Conservation (phyloP, 352 stramenopile genomes). For the Phytophthora vignae region DNA sequence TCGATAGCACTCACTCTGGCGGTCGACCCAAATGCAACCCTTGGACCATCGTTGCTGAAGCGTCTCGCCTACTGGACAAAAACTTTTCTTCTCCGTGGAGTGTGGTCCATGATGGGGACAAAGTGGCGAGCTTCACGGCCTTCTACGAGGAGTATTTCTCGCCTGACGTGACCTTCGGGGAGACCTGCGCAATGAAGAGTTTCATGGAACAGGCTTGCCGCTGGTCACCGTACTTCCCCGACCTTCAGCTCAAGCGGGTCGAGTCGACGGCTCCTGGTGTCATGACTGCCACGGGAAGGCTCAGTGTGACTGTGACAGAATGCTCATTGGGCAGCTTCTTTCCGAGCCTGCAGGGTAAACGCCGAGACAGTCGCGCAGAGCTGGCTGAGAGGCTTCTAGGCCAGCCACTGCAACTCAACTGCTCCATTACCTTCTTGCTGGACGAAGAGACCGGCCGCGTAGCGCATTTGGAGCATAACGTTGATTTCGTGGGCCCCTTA, state of each 20-base stretch:
- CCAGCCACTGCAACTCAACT: background rate
- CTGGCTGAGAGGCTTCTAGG: too few relatives aligned
- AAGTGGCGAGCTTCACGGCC: background rate
- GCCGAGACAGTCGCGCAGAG: background rate
- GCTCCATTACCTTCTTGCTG: background rate
- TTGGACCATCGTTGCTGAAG: constrained; percentile 14
- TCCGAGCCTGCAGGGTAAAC: background rate
- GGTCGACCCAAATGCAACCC: constrained; percentile 6
- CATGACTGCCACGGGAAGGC: constrained; percentile 20
- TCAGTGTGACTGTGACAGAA: constrained; percentile 35
- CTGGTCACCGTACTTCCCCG: constrained; percentile 27
- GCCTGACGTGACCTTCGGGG: constrained; percentile 21
- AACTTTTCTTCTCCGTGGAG: constrained; percentile 17
- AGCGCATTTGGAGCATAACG: background rate
- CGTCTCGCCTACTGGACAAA: constrained; percentile 18
- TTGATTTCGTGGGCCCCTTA: background rate
- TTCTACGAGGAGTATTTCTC: constrained; percentile 20
- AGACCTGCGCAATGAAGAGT: constrained; percentile 6
- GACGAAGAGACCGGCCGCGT: background rate
- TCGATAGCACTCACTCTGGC: background rate
- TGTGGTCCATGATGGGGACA: background rate
- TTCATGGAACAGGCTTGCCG: constrained; percentile 27
- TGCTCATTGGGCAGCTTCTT: constrained; percentile 24
- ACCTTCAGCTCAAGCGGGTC: constrained; percentile 23
- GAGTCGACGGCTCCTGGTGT: constrained; percentile 16